phyloP scores from a whole-genome alignment of 495 filamentous ascomycete species.

The Immersiella caudata region DNA sequence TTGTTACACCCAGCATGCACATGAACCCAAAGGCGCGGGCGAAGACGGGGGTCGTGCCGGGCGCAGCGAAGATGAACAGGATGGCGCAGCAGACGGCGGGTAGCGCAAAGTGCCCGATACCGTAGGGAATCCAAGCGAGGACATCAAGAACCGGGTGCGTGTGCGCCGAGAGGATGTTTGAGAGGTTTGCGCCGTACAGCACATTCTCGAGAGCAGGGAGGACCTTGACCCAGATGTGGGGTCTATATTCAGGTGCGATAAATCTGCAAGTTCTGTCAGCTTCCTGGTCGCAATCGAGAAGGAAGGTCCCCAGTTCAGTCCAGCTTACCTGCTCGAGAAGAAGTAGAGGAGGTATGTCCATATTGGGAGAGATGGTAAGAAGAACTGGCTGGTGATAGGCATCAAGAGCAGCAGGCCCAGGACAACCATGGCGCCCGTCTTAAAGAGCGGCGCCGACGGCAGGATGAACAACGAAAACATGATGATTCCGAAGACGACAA shows the following conservation, averaged over 20 bases:
- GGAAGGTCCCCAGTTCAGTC: neutral
- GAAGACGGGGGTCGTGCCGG: conserved; percentile 82
- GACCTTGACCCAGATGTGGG: conserved; percentile 91
- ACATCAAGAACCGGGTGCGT: conserved; percentile 78
- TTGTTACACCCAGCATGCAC: conserved; percentile 80
- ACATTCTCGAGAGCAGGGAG: conserved; percentile 96
- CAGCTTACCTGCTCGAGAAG: conserved; percentile 82
- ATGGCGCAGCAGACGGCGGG: conserved; percentile 73
- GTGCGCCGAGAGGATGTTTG: conserved; percentile 90
- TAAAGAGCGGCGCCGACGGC: conserved; percentile 71
- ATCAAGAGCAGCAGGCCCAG: conserved; percentile 72
- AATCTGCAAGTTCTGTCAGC: conserved; percentile 51
- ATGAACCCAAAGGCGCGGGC: conserved; percentile 88
- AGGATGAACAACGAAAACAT: conserved; percentile 84
- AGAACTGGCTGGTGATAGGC: conserved; percentile 89
- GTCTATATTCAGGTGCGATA: conserved; percentile 80
- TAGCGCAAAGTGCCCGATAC: conserved; percentile 81
- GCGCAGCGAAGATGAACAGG: conserved; percentile 86
- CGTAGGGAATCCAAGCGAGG: conserved; percentile 92
- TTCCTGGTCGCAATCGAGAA: neutral
- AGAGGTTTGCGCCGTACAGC: conserved; percentile 92
- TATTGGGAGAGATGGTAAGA: conserved; percentile 83
- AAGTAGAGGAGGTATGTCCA: conserved; percentile 85
- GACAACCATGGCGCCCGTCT: conserved; percentile 67
- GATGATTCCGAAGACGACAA: conserved; percentile 69